Percentiles rank a stretch among this genome's conserved stretches.
phyloP scores from a whole-genome alignment of 2,329 filamentous ascomycete species.

The Arthrobotrys musiformis region DNA sequence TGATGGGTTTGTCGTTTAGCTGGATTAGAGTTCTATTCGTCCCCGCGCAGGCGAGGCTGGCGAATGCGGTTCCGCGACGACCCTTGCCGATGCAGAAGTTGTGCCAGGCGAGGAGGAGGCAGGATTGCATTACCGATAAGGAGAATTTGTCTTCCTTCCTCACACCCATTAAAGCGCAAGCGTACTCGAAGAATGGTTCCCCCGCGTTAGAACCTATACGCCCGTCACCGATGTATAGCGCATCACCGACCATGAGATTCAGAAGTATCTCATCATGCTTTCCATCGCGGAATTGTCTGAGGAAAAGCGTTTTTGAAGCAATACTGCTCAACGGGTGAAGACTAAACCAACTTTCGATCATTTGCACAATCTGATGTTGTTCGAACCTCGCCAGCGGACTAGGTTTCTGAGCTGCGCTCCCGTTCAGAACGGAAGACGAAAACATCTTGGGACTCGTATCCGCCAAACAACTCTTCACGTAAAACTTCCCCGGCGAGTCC shows the following conservation, averaged over 20 bases:
- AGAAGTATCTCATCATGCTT: constrained; percentile 56
- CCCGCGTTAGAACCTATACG: constrained; percentile 48
- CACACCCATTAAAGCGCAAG: constrained; percentile 43
- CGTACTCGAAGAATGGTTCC: constrained; percentile 55
- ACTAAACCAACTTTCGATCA: constrained; percentile 56
- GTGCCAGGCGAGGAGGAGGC: constrained; percentile 55
- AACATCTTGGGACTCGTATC: constrained; percentile 37
- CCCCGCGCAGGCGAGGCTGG: constrained; percentile 41
- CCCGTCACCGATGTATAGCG: constrained; percentile 54
- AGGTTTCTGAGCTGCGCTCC: constrained; percentile 38
- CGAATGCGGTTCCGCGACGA: constrained; percentile 52
- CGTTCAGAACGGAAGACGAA: constrained; percentile 38
- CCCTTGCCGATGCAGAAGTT: constrained; percentile 53
- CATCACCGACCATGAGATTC: constrained; percentile 55
- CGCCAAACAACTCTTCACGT: constrained; percentile 50
- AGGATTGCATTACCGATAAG: constrained; percentile 51
- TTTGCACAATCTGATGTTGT: constrained; percentile 53
- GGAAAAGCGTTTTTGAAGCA: constrained; percentile 54
- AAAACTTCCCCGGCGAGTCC: constrained; percentile 48
- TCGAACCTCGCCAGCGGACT: constrained; percentile 39
- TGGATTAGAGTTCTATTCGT: constrained; percentile 43
- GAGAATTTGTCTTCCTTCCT: constrained; percentile 45
- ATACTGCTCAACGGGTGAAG: constrained; percentile 52
- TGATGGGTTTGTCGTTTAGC: constrained; percentile 53
- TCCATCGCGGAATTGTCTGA: constrained; percentile 54